Conservation (phyloP, 192 early-diverging fungal genomes). For the Pilobolus umbonatus region DNA sequence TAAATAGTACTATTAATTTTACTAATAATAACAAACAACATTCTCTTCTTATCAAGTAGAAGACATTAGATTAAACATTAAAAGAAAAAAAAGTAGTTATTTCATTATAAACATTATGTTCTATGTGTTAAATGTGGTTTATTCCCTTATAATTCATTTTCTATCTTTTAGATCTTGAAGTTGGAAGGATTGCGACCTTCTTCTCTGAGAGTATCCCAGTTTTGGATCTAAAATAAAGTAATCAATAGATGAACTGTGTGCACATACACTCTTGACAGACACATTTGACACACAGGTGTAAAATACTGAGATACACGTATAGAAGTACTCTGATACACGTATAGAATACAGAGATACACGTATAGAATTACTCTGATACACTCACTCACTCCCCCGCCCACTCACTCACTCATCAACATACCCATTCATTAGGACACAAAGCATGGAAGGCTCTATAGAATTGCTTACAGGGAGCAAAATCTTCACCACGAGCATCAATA, state of each 20-base stretch:
- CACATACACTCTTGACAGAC: too few relatives aligned
- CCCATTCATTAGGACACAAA: conserved; percentile 92
- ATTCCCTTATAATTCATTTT: too few relatives aligned
- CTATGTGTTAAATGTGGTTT: too few relatives aligned
- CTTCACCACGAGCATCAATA: conserved; percentile 91
- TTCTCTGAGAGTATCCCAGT: conserved; percentile 47
- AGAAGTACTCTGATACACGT: too few relatives aligned
- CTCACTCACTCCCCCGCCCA: not conserved
- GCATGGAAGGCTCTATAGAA: conserved; percentile 80
- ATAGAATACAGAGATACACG: too few relatives aligned
- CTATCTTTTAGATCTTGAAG: conserved; percentile 38
- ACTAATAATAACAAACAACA: conserved; percentile 7
- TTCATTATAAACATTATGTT: too few relatives aligned
- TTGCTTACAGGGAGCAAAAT: conserved; percentile 88
- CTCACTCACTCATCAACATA: conserved; percentile 44
- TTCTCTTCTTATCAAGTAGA: too few relatives aligned
- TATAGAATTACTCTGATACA: too few relatives aligned
- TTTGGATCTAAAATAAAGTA: conserved; percentile 31
- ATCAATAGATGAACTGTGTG: not conserved
- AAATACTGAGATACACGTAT: too few relatives aligned
- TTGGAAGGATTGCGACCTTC: conserved; percentile 46
- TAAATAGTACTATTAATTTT: not conserved
- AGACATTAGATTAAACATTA: too few relatives aligned
- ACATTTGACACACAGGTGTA: too few relatives aligned
- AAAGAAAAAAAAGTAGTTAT: too few relatives aligned